Evolutionary conservation across 306 rosid genomes (phyloP), one percentile per base, ranked within the genome.

Genomic region (Cicer yamashitae): DNA sequence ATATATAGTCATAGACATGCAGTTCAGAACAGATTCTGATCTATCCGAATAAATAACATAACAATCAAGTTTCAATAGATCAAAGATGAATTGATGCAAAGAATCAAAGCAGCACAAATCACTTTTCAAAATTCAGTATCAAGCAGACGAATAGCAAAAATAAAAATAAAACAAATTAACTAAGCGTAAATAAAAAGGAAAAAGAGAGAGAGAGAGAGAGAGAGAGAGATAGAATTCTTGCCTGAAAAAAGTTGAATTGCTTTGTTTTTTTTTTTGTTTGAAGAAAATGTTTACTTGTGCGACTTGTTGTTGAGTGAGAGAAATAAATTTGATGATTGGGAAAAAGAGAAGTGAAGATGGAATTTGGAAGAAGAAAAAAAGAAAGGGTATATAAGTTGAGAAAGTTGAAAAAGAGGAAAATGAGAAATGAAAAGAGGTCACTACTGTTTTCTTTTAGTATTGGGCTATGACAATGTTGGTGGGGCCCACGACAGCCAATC

Each of bases 171-270:
- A 13, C 6, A 62, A 8, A 53, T 30, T 30, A 30, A 22, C 5
- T 8, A 62, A 14, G 15, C 0, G 13, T 61, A 61, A 8, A 12
- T 46, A 38, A 74, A 50, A 64, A 47, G 14, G 30, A 43, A 51
- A 53, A 46, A 59, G 17, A 30, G 3, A n/a, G n/a, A n/a, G n/a
- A n/a, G n/a, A n/a, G n/a, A n/a, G n/a, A 25, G 44, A 48, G 6
- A 61, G 34, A 60, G 48, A 43, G 25, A 67, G 59, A 39, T 8
- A 20, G 62, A 73, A 77, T 14, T 68, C 79, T 83, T 88, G 65
- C 96, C 93, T 86, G 84, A 75, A 66, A 70, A 79, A 82, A 81
- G 67, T 30, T 50, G 81, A 43, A 48, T 59, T 67, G 57, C 75
- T 77, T 83, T 74, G 78, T 3, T 9, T 25, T 3, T 25, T 25